Conservation (phyloP, 805 yeast species). For the Spathaspora arborariae region DNA sequence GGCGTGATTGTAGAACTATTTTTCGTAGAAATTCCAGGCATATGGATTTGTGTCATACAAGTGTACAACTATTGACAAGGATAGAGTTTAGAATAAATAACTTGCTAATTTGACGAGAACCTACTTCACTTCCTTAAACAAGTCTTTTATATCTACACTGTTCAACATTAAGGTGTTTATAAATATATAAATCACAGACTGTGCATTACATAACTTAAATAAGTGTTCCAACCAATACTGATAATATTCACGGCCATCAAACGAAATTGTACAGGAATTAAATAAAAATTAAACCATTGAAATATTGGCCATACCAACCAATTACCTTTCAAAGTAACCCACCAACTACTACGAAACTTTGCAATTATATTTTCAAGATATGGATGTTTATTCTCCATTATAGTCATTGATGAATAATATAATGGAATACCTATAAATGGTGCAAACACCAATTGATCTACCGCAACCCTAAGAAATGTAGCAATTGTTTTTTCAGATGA, state of each 20-base stretch:
- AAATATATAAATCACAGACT: background rate
- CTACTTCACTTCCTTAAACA: no score
- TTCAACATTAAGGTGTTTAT: background rate
- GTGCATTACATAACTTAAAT: conserved; percentile 50
- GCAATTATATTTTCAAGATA: conserved; percentile 32
- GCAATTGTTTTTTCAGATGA: conserved; percentile 7
- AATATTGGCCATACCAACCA: conserved; percentile 92
- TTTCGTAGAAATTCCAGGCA: no score
- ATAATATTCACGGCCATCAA: conserved; percentile 65
- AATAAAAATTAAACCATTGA: conserved; percentile 71
- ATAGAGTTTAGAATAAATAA: no score
- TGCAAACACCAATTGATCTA: conserved; percentile 75
- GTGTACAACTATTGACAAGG: no score
- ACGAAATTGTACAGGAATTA: conserved; percentile 71
- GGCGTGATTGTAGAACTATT: no score
- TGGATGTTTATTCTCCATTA: conserved; percentile 52
- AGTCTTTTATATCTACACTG: no score
- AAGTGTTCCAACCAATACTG: conserved; percentile 83
- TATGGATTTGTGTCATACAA: no score
- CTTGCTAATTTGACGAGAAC: no score
- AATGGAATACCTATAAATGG: conserved; percentile 70
- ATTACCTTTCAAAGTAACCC: conserved; percentile 67
- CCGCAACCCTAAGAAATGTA: conserved; percentile 45
- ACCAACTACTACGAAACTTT: conserved; percentile 50
- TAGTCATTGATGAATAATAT: conserved; percentile 64